Conservation (phyloP, 352 stramenopile genomes). For the Phytophthora tubulina region DNA sequence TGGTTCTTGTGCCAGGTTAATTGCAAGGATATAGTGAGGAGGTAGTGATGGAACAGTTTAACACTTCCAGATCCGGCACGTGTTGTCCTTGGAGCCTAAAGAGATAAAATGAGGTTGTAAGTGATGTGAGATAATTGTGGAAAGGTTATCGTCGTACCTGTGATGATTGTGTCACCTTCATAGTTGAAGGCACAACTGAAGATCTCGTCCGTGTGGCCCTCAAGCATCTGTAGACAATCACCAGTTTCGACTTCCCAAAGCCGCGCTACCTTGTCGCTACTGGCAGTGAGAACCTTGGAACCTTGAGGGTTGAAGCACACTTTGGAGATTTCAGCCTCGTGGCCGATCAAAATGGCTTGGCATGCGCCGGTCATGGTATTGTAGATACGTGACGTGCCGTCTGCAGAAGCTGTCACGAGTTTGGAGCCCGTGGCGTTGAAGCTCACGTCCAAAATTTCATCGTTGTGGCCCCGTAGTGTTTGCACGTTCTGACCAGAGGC, state of each 20-base stretch:
- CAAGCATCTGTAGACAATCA: constrained; percentile 95
- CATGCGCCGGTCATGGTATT: constrained; percentile 97
- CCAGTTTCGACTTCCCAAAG: constrained; percentile 96
- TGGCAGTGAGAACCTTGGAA: constrained; percentile 95
- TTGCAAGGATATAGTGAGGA: background rate
- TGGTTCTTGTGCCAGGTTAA: background rate
- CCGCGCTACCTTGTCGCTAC: constrained; percentile 94
- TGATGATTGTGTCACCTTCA: constrained; percentile 97
- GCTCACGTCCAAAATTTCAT: constrained; percentile 96
- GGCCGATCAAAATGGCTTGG: constrained; percentile 94
- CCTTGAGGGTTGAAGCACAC: constrained; percentile 96
- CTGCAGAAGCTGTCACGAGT: constrained; percentile 93
- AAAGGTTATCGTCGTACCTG: constrained; percentile 65
- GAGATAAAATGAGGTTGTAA: constrained; percentile 9
- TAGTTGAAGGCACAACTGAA: constrained; percentile 98
- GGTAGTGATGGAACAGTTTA: constrained; percentile 25
- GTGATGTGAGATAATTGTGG: background rate
- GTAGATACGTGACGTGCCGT: constrained; percentile 95
- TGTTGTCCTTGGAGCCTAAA: constrained; percentile 87
- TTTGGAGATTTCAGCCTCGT: constrained; percentile 97
- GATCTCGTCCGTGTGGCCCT: constrained; percentile 98
- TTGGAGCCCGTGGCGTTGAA: constrained; percentile 96
- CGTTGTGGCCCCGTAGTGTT: constrained; percentile 95
- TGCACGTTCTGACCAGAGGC: constrained; percentile 91
- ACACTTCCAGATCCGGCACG: constrained; percentile 87